Evolutionary conservation across 2,329 filamentous ascomycete species (phyloP), one percentile per base, ranked within the genome.

Genomic region (Didymella pomorum): DNA sequence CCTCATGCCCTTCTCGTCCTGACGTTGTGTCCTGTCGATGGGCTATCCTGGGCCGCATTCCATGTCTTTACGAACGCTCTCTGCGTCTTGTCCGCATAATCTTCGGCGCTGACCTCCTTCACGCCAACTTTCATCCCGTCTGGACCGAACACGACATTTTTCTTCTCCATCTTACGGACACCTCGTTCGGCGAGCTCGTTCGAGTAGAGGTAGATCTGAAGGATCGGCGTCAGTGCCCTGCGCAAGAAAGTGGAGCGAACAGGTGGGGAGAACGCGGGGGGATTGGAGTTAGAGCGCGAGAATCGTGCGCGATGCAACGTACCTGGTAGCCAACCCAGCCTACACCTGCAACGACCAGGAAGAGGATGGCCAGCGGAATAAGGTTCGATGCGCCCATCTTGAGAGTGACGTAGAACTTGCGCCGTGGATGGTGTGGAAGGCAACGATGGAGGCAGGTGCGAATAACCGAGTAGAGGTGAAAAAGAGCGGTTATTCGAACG

Each of bases 61-160:
- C 81, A 83, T n/a, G 81, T 80, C 59, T 82, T 82, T 11, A 82
- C 80, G 20, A 83, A 77, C 0, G 80, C 77, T 72, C 78, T 86
- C 79, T 93, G 90, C 18, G 90, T 92, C 69, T 81, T 82, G 68
- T 93, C 90, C 69, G 91, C 86, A 72, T 92, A 91, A 46, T 84
- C 85, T 78, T 93, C 90, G 52, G 85, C 83, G 64, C 84, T 83
- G 48, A 89, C 77, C 60, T 91, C 83, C 78, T 88, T 89, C 61
- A 93, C 84, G 47, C 87, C 87, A 43, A 93, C 89, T 69, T 86
- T 85, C 60, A 91, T 79, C 54, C 90, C 90, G 56, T 92, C 90
- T 74, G 90, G 91, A 37, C 87, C 89, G 76, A 92, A 90, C 39
- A 87, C 81, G 56, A 93, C 85, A 73, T 93, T 89, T 80, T 89